phyloP scores from a whole-genome alignment of 768 basidiomycete genomes.

The Gloeopeniophorella convolvens region DNA sequence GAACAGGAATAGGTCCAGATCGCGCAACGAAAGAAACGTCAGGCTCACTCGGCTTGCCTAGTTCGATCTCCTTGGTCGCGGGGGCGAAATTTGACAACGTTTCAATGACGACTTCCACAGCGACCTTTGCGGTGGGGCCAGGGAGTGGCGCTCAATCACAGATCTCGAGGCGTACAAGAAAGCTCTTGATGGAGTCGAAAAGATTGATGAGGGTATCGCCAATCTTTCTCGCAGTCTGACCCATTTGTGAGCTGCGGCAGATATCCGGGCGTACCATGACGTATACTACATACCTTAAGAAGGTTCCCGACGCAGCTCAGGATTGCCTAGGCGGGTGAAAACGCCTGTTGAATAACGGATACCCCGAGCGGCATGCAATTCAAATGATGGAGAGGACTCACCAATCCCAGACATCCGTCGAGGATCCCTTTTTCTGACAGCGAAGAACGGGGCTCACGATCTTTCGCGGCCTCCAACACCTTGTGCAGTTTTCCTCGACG shows the following conservation, averaged over 20 bases:
- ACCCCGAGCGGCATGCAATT: no score
- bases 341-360: no score
- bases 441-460: no score
- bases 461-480: no score
- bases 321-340: neutral
- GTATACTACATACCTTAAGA: neutral
- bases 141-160: neutral
- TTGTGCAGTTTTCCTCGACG: no score
- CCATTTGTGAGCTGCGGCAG: neutral
- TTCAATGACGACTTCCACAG: neutral
- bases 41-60: neutral
- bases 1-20: neutral
- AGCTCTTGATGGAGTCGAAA: neutral
- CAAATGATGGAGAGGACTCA: no score
- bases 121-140: neutral
- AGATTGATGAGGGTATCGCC: neutral
- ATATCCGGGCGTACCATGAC: neutral
- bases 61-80: conserved; percentile 1
- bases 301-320: neutral
- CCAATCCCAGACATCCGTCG: no score
- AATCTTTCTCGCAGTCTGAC: neutral
- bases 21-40: neutral
- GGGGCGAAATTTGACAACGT: conserved; percentile 3
- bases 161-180: neutral
- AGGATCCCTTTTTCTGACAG: no score